A percentile compares a stretch with the other conserved stretches of the same genome.
phyloP scores from a whole-genome alignment of 805 yeast species.

The Ogataea degrootiae region DNA sequence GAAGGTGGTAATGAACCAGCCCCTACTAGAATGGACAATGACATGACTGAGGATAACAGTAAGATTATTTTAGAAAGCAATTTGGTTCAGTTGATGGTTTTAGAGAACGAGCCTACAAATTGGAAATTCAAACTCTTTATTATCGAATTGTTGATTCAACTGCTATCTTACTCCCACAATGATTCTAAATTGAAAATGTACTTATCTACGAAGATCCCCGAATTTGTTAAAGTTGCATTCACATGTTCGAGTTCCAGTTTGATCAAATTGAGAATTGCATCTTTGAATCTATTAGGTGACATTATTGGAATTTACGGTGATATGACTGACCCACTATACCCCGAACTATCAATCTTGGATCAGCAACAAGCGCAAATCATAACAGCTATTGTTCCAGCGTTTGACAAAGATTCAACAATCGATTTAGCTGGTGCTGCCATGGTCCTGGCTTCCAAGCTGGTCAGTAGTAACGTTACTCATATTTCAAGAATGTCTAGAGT shows the following conservation, averaged over 20 bases:
- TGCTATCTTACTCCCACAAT: slow-evolving; percentile 36
- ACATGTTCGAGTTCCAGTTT: slow-evolving; percentile 75
- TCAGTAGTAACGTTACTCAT: slow-evolving; percentile 55
- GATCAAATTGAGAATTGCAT: slow-evolving; percentile 52
- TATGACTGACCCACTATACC: slow-evolving; percentile 66
- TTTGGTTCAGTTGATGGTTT: slow-evolving; percentile 22
- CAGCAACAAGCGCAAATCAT: slow-evolving; percentile 95
- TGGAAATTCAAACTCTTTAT: slow-evolving; percentile 53
- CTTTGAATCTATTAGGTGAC: slow-evolving; percentile 61
- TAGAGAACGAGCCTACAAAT: slow-evolving; percentile 49
- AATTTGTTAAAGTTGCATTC: slow-evolving; percentile 72
- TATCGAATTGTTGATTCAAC: slow-evolving; percentile 40
- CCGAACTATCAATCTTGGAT: slow-evolving; percentile 66
- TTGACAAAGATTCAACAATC: slow-evolving; percentile 66
- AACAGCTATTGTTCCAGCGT: slow-evolving; percentile 85
- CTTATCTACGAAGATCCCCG: slow-evolving; percentile 47
- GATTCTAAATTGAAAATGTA: slow-evolving; percentile 36
- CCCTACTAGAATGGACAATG: not conserved
- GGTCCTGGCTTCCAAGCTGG: slow-evolving; percentile 69
- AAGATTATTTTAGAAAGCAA: slow-evolving; percentile 5
- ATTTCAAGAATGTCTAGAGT: slow-evolving; percentile 49
- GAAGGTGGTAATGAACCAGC: not conserved
- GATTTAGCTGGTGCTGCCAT: slow-evolving; percentile 73
- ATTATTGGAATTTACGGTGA: slow-evolving; percentile 57
- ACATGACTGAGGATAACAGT: not conserved